Conservation (phyloP, 2,329 filamentous ascomycete genomes). For the Rhytidhysteron rufulum region DNA sequence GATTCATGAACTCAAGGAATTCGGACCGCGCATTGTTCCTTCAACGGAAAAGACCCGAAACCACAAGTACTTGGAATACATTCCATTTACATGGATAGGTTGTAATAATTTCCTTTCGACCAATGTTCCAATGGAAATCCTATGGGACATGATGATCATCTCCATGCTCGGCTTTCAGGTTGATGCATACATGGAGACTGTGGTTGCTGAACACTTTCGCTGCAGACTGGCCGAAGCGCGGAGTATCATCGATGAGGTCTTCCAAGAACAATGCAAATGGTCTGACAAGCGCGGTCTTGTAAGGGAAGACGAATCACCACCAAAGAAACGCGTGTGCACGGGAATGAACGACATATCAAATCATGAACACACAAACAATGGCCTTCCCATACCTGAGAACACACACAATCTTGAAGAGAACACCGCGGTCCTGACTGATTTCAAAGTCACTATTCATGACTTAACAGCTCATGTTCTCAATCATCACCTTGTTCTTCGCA, state of each 20-base stretch:
- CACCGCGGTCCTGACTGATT: background rate
- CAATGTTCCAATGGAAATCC: constrained; percentile 3
- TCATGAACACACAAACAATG: background rate
- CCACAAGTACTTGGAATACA: constrained; percentile 21
- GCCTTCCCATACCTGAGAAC: background rate
- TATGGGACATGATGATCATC: constrained; percentile 24
- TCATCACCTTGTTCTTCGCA: background rate
- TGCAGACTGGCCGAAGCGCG: background rate
- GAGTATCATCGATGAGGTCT: background rate
- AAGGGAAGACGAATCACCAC: background rate
- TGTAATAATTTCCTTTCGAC: constrained; percentile 7
- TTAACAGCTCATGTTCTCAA: constrained; percentile 1
- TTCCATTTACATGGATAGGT: constrained; percentile 20
- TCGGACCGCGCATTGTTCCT: constrained; percentile 10
- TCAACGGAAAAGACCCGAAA: constrained; percentile 4
- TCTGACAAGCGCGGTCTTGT: background rate
- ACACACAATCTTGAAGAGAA: background rate
- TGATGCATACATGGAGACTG: constrained; percentile 20
- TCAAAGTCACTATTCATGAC: too few relatives aligned
- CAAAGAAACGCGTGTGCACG: background rate
- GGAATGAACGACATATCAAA: background rate
- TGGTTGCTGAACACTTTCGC: constrained; percentile 7
- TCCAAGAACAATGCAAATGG: background rate
- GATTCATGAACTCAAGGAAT: constrained; percentile 1
- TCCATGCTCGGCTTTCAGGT: constrained; percentile 19